Conservation (phyloP, 1,139 yeast genomes). For the Pichiaceae sp. region DNA sequence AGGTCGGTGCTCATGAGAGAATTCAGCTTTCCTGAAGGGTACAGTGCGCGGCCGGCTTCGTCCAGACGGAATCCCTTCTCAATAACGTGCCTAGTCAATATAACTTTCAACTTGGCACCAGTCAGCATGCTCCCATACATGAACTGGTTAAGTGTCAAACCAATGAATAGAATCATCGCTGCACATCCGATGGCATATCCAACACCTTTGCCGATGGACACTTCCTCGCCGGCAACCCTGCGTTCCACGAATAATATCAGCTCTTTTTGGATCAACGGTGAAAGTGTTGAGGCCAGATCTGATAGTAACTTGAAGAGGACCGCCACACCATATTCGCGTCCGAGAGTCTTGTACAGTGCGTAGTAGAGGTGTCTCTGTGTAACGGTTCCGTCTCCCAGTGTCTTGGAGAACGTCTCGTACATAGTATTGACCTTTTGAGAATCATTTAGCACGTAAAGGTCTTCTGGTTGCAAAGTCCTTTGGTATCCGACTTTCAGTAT, state of each 20-base stretch:
- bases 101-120: constrained; percentile 61
- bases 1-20: constrained; percentile 75
- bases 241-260: constrained; percentile 43
- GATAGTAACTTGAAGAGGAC: too few species aligned
- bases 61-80: constrained; percentile 55
- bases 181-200: constrained; percentile 54
- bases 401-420: constrained; percentile 29
- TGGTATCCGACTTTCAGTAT: constrained; percentile 41
- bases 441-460: constrained; percentile 33
- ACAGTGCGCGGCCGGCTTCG: constrained; percentile 50
- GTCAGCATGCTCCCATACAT: constrained; percentile 50
- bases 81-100: constrained; percentile 56
- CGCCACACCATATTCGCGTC: too few species aligned
- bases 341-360: too few species aligned
- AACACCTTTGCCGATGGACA: constrained; percentile 39
- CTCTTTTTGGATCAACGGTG: constrained; percentile 39
- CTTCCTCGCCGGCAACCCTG: too few species aligned
- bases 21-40: constrained; percentile 60
- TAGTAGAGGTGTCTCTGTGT: too few species aligned
- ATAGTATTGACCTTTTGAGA: constrained; percentile 31
- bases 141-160: constrained; percentile 52
- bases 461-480: constrained; percentile 39
- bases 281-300: too few species aligned
- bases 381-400: too few species aligned
- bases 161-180: constrained; percentile 35